These are phyloP conservation scores for Boletus rufocinnamomeus DNA, from an alignment of 768 basidiomycete genomes.

Conservation along the genomic window DNA sequence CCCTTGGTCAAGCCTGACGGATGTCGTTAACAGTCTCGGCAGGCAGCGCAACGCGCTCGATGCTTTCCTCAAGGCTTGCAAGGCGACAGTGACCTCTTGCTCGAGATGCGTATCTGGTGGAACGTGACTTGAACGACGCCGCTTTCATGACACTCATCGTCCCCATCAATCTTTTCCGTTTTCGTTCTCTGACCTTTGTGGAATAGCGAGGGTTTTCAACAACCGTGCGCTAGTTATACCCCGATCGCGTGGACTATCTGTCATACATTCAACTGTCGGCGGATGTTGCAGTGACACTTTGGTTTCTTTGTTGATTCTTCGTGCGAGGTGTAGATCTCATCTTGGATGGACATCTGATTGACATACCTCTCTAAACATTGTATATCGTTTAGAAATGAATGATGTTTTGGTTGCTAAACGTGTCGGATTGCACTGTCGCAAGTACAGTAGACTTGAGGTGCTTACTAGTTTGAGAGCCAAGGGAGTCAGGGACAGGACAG, in stretches of 20 bases:
- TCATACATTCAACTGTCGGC: slow-evolving; percentile 21
- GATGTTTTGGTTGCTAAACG: not conserved
- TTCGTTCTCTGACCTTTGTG: not conserved
- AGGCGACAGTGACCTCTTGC: slow-evolving; percentile 77
- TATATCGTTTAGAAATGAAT: slow-evolving; percentile 11
- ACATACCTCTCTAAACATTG: not conserved
- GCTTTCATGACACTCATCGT: not conserved
- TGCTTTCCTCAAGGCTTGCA: slow-evolving; percentile 93
- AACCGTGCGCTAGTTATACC: slow-evolving; percentile 5
- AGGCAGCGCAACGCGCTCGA: slow-evolving; percentile 95
- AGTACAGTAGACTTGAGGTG: not conserved
- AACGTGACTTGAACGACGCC: slow-evolving; percentile 6
- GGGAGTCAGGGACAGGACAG: too few species aligned
- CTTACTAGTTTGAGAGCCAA: not conserved
- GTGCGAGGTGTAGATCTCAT: not conserved
- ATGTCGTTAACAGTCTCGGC: slow-evolving; percentile 93
- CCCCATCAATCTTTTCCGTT: not conserved
- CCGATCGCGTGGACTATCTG: not conserved
- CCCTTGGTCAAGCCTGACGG: slow-evolving; percentile 95
- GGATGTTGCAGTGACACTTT: not conserved
- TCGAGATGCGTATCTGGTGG: slow-evolving; percentile 90
- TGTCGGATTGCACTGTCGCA: not conserved
- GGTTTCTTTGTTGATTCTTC: not conserved
- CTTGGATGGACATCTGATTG: slow-evolving; percentile 1
- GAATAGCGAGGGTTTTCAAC: slow-evolving; percentile 24